Evolutionary conservation across 2,329 filamentous ascomycete species (phyloP), one percentile per base, ranked within the genome.

Genomic region (Xylariales sp.): DNA sequence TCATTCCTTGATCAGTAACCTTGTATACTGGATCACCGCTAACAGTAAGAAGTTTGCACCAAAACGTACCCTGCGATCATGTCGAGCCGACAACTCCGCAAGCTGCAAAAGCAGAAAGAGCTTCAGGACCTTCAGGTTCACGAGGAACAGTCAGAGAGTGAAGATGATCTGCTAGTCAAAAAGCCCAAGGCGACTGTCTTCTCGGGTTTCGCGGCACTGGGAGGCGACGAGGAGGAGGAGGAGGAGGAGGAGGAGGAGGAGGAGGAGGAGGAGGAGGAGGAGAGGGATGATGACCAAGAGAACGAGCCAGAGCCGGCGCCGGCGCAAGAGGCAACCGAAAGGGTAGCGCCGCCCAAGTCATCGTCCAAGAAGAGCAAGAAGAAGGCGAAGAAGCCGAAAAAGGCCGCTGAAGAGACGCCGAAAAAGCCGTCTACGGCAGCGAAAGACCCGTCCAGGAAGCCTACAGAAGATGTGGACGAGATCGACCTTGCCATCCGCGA

Each of bases 401-500:
- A 59, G 44, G 42, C 53, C 7, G 52, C 51, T 14, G 38, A 47
- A 20, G 38, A 48, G 2, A 27, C 45, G 1, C 38, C 40, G 12
- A 51, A 5, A 7, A 38, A 51, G 16, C 31, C 47, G 21, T 32
- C 45, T 3, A 27, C 44, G 1, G 38, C 38, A 12, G 51, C 50
- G 15, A 40, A 46, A 25, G 45, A 55, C 20, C 21, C 25, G 14
- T 18, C 47, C 8, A 40, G 32, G 9, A 38, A 46, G 6, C 48
- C 43, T 10, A n/a, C n/a, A n/a, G 53, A 54, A 19, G 62, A 59
- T 1, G 59, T 69, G 16, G 75, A 80, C 44, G 76, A 80, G 47
- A 79, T 80, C 39, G 76, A 80, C 49, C 65, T 64, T 43, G 76
- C 71, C 3, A 63, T 80, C 28, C 49, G 45, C 27, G 57, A 60